These are phyloP conservation scores for Dryadomyces quercus-mongolicae DNA, from an alignment of 2,329 filamentous ascomycete species.

Conservation along the genomic window DNA sequence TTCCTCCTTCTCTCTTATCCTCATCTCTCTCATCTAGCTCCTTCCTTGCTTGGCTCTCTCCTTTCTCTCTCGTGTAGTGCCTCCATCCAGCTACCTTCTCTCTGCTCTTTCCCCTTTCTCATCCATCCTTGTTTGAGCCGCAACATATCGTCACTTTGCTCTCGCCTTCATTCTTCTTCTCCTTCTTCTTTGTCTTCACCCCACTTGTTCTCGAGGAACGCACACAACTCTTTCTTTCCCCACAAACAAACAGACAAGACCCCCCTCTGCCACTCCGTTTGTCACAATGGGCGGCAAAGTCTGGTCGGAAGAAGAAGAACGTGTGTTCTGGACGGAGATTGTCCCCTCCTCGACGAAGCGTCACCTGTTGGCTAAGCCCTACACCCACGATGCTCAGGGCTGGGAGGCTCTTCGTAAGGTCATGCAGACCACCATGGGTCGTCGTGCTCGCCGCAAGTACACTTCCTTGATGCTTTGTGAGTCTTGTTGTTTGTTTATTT, in stretches of 20 bases:
- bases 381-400: constrained; percentile 4
- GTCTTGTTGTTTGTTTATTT: constrained; percentile 6
- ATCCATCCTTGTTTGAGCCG: background rate
- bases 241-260: too few species aligned
- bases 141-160: too few species aligned
- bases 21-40: background rate
- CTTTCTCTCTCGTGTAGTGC: too few species aligned
- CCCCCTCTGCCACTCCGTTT: background rate
- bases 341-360: constrained; percentile 17
- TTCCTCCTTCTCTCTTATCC: background rate
- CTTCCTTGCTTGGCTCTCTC: background rate
- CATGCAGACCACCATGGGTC: constrained; percentile 14
- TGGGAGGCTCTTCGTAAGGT: constrained; percentile 13
- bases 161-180: background rate
- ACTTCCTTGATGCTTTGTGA: constrained; percentile 17
- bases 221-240: too few species aligned
- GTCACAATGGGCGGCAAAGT: constrained; percentile 34
- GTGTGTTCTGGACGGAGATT: constrained; percentile 31
- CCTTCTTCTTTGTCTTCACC: background rate
- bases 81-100: too few species aligned
- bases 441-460: constrained; percentile 15
- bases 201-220: background rate
- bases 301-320: constrained; percentile 37
- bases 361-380: constrained; percentile 7
- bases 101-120: background rate